These are phyloP conservation scores for Gossypium longicalyx DNA, from an alignment of 345 rosid species.

Conservation along the genomic window DNA sequence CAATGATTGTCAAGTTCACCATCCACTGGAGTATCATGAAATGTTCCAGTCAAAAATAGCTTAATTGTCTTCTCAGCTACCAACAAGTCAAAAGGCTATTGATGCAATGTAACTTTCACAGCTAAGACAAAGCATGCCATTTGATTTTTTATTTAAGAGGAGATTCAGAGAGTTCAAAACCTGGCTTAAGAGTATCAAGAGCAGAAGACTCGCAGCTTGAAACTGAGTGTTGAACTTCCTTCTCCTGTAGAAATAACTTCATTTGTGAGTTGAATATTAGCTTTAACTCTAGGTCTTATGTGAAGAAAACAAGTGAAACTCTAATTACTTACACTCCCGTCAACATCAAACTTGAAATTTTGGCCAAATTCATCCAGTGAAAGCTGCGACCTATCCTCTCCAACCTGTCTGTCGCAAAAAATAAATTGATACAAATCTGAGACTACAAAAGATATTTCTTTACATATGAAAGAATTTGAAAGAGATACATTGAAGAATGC, in stretches of 20 bases:
- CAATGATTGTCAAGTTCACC: slow-evolving; percentile 35
- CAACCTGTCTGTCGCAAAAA: slow-evolving; percentile 55
- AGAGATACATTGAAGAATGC: not conserved
- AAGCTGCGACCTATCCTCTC: slow-evolving; percentile 24
- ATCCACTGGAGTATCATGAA: slow-evolving; percentile 28
- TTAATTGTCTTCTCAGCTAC: slow-evolving; percentile 17
- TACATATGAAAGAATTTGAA: not conserved
- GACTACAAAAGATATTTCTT: not conserved
- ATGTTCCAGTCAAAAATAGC: slow-evolving; percentile 26
- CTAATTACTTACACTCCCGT: slow-evolving; percentile 37
- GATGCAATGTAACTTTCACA: not conserved
- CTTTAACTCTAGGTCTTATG: slow-evolving; percentile 6
- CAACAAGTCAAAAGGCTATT: not conserved
- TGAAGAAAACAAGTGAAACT: not conserved
- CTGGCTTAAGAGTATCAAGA: slow-evolving; percentile 14
- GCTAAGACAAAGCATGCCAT: not conserved
- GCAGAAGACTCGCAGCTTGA: slow-evolving; percentile 42
- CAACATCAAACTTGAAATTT: slow-evolving; percentile 27
- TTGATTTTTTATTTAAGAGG: not conserved
- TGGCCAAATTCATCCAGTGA: slow-evolving; percentile 24
- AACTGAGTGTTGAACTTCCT: slow-evolving; percentile 40
- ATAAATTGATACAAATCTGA: slow-evolving; percentile 26
- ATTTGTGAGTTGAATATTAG: slow-evolving; percentile 15
- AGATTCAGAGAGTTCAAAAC: not conserved
- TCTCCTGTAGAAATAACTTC: slow-evolving; percentile 42